A percentile compares a stretch with the other conserved stretches of the same genome.
Conservation (phyloP, 1,284 basidiomycete species). For the Thecaphora thlaspeos region DNA sequence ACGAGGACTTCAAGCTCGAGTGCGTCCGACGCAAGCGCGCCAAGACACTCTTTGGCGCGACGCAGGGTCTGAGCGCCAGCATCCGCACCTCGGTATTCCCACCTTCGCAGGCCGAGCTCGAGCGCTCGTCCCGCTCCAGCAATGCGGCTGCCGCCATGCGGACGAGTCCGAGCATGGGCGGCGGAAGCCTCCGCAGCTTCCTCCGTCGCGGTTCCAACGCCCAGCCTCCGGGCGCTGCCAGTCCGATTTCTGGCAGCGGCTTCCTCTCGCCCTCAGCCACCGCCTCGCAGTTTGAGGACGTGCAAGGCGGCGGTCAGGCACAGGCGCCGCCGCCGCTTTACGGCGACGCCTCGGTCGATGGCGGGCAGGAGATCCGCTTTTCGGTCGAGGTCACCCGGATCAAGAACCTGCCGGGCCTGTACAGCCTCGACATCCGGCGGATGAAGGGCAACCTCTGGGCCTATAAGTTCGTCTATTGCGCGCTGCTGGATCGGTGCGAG, state of each 20-base stretch:
- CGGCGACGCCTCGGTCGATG: constrained; percentile 47
- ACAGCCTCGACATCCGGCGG: constrained; percentile 54
- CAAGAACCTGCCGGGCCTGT: constrained; percentile 51
- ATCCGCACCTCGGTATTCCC: constrained; percentile 50
- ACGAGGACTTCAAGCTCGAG: constrained; percentile 66
- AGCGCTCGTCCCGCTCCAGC: constrained; percentile 33
- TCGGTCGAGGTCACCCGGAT: constrained; percentile 54
- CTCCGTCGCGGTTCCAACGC: constrained; percentile 27
- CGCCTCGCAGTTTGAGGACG: neutral
- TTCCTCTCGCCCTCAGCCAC: constrained; percentile 12
- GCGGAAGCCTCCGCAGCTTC: constrained; percentile 41
- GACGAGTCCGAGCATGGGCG: constrained; percentile 25
- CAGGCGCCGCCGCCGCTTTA: constrained; percentile 45
- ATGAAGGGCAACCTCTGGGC: constrained; percentile 55
- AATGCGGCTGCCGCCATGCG: constrained; percentile 8
- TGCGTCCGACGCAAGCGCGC: constrained; percentile 51
- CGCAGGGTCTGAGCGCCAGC: constrained; percentile 45
- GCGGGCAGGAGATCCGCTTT: constrained; percentile 56
- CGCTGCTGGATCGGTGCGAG: constrained; percentile 42
- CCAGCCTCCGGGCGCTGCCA: constrained; percentile 15
- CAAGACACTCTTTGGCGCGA: constrained; percentile 47
- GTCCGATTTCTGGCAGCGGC: constrained; percentile 7
- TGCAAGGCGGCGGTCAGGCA: constrained; percentile 8
- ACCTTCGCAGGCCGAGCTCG: constrained; percentile 47
- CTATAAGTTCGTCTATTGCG: constrained; percentile 56